Conservation (phyloP, 2,329 filamentous ascomycete species). For the Emergomyces pasteurianus region DNA sequence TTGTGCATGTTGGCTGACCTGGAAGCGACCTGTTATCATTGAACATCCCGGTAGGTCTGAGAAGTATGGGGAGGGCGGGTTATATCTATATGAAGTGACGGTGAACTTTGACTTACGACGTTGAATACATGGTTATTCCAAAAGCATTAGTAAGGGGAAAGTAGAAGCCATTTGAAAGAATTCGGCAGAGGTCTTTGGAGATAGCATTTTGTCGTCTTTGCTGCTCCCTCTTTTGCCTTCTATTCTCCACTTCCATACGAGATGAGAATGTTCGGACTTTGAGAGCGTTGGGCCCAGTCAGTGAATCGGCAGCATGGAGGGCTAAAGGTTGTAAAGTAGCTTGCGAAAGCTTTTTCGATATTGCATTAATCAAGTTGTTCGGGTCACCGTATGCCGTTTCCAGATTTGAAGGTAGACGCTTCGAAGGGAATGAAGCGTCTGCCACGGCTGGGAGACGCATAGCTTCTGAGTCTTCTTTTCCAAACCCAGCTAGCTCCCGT, state of each 20-base stretch:
- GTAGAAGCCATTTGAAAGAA: constrained; percentile 71
- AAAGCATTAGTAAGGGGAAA: constrained; percentile 74
- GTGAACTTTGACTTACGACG: constrained; percentile 26
- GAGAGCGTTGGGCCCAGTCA: constrained; percentile 67
- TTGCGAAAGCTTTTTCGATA: constrained; percentile 56
- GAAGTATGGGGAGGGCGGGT: background rate
- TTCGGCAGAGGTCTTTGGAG: constrained; percentile 59
- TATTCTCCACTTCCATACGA: constrained; percentile 54
- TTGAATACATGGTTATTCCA: constrained; percentile 49
- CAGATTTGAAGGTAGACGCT: constrained; percentile 60
- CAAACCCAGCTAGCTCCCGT: constrained; percentile 71
- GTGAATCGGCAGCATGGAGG: constrained; percentile 64
- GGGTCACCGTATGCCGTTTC: constrained; percentile 54
- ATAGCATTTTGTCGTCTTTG: constrained; percentile 48
- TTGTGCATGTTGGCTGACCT: constrained; percentile 30
- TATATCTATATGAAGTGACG: background rate
- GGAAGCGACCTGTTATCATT: background rate
- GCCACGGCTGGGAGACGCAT: constrained; percentile 24
- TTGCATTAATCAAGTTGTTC: constrained; percentile 47
- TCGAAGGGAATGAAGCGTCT: constrained; percentile 59
- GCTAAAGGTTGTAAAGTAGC: constrained; percentile 72
- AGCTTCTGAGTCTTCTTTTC: constrained; percentile 39
- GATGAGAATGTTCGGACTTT: constrained; percentile 86
- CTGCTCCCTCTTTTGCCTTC: constrained; percentile 30
- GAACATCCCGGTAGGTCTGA: background rate